These are phyloP conservation scores for Microbotryum violaceum DNA, from an alignment of 1,284 basidiomycete genomes.

Conservation along the genomic window DNA sequence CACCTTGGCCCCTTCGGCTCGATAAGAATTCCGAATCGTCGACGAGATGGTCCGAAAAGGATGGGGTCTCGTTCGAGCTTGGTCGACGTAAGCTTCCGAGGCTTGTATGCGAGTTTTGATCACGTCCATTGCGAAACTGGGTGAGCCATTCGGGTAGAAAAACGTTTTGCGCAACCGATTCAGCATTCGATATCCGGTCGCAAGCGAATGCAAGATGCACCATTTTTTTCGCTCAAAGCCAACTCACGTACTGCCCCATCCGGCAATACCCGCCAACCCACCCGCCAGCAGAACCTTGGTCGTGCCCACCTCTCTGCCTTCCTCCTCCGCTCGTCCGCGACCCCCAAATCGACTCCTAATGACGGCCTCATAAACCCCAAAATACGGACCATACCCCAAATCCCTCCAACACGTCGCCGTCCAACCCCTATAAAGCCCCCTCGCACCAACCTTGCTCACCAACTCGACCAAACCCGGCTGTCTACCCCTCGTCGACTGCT, in stretches of 20 bases:
- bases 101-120: conserved; percentile 78
- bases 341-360: conserved; percentile 46
- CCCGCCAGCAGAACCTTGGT: conserved; percentile 62
- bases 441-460: no score
- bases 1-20: conserved; percentile 56
- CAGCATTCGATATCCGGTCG: not conserved
- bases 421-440: conserved; percentile 56
- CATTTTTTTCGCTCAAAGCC: not conserved
- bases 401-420: conserved; percentile 64
- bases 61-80: conserved; percentile 24
- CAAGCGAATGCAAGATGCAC: conserved; percentile 37
- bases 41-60: conserved; percentile 54
- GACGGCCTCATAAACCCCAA: conserved; percentile 70
- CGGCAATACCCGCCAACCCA: conserved; percentile 59
- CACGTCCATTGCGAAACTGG: conserved; percentile 62
- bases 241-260: conserved; percentile 41
- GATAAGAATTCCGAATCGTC: conserved; percentile 56
- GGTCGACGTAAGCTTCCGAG: conserved; percentile 18
- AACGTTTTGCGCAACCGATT: not conserved
- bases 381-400: conserved; percentile 73
- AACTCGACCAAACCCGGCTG: no score
- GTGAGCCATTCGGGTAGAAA: not conserved
- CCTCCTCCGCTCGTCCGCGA: conserved; percentile 44
- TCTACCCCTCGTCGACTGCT: conserved; percentile 47
- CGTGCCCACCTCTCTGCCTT: conserved; percentile 39